Evolutionary conservation across 163 green algal genomes (phyloP).

Genomic region (Chlorella variabilis): DNA sequence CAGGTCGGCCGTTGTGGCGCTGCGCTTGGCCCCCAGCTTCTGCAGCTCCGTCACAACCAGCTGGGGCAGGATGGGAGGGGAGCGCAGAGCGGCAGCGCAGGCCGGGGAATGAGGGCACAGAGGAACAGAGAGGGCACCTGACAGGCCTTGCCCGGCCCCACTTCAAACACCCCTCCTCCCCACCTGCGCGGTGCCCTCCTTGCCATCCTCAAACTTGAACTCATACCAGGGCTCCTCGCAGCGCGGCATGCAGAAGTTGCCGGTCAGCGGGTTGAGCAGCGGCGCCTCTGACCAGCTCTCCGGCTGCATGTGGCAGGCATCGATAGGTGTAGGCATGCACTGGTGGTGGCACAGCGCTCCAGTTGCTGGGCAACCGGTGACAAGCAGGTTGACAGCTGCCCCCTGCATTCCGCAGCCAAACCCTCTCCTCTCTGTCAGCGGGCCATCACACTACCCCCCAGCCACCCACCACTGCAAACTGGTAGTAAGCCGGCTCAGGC

Average conservation of each 20-base stretch:
- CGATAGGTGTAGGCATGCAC: not conserved
- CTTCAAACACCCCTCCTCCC: too few species aligned
- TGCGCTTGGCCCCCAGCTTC: slow-evolving; percentile 64
- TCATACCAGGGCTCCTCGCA: slow-evolving; percentile 85
- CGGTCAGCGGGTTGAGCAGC: slow-evolving; percentile 67
- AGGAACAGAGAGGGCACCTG: too few species aligned
- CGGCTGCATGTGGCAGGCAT: slow-evolving; percentile 42
- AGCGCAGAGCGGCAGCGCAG: not conserved
- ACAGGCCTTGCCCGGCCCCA: too few species aligned
- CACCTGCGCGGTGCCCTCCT: slow-evolving; percentile 56
- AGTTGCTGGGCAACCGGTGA: too few species aligned
- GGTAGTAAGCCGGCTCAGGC: slow-evolving; percentile 54
- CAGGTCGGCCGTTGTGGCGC: slow-evolving; percentile 64
- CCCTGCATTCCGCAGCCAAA: too few species aligned
- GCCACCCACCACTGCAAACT: slow-evolving; percentile 58
- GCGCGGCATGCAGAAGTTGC: slow-evolving; percentile 79
- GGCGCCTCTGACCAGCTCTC: slow-evolving; percentile 61
- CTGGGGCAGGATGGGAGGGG: slow-evolving; percentile 29
- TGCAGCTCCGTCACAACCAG: slow-evolving; percentile 70
- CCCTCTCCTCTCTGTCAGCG: too few species aligned
- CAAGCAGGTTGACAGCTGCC: too few species aligned
- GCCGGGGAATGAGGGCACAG: too few species aligned
- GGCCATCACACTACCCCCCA: too few species aligned
- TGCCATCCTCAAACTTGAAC: slow-evolving; percentile 63
- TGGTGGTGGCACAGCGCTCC: too few species aligned